Evolutionary conservation across 805 yeast genomes (phyloP).

Genomic region (Zygotorulaspora sp.): DNA sequence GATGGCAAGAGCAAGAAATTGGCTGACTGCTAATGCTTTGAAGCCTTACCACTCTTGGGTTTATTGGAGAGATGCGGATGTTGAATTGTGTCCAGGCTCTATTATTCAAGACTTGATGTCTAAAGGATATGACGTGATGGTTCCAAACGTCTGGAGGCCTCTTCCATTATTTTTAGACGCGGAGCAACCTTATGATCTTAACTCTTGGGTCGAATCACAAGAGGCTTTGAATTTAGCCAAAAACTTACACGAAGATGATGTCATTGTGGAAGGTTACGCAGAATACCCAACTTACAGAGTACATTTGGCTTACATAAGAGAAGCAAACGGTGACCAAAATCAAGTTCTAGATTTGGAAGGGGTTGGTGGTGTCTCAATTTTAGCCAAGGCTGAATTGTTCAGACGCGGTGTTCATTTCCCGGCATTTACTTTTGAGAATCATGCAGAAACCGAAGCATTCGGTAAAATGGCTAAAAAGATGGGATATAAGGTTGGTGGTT

Average conservation of each 20-base stretch:
- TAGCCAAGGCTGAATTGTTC: slow-evolving; percentile 69
- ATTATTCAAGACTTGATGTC: slow-evolving; percentile 72
- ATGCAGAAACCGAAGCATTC: slow-evolving; percentile 85
- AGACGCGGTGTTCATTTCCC: slow-evolving; percentile 81
- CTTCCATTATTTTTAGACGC: slow-evolving; percentile 76
- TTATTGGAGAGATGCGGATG: slow-evolving; percentile 85
- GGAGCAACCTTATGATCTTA: slow-evolving; percentile 93
- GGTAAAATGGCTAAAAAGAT: slow-evolving; percentile 74
- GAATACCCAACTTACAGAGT: slow-evolving; percentile 84
- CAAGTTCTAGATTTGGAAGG: slow-evolving; percentile 75
- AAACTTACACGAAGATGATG: slow-evolving; percentile 70
- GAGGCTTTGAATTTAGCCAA: slow-evolving; percentile 66
- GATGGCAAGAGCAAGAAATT: slow-evolving; percentile 84
- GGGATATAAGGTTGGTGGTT: slow-evolving; percentile 81
- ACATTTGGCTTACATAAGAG: slow-evolving; percentile 70
- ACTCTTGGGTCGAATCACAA: slow-evolving; percentile 91
- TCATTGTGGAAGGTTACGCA: slow-evolving; percentile 83
- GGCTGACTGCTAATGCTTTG: slow-evolving; percentile 70
- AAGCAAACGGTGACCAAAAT: slow-evolving; percentile 53
- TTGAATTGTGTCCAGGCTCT: slow-evolving; percentile 75
- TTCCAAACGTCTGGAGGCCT: slow-evolving; percentile 96
- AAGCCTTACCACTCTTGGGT: slow-evolving; percentile 88
- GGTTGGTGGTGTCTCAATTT: slow-evolving; percentile 80
- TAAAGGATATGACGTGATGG: slow-evolving; percentile 62
- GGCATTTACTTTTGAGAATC: slow-evolving; percentile 77